These are phyloP conservation scores for Viridothelium virens DNA, from an alignment of 495 filamentous ascomycete genomes.

Conservation along the genomic window DNA sequence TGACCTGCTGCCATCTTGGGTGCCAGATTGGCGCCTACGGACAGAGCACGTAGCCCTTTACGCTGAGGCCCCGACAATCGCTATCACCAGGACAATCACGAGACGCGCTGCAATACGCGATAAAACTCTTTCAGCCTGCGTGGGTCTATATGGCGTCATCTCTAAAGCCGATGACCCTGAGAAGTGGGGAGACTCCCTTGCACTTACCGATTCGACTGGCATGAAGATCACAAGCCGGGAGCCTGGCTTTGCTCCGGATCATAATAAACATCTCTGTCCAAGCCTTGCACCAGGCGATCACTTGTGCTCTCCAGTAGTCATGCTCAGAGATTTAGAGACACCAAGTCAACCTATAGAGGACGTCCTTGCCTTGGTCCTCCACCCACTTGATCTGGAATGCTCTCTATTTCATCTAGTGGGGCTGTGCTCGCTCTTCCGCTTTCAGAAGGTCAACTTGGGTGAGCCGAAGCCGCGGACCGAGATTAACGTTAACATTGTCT, in stretches of 20 bases:
- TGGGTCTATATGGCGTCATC: neutral
- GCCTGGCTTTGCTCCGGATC: neutral
- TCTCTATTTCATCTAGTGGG: neutral
- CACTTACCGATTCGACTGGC: neutral
- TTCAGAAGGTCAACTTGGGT: neutral
- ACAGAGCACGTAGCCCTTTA: neutral
- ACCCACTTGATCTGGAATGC: neutral
- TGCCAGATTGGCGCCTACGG: neutral
- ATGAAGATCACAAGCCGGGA: neutral
- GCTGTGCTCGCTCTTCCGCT: slow-evolving; percentile 4
- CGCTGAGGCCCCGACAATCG: neutral
- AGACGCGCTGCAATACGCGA: neutral
- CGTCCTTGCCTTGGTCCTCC: slow-evolving; percentile 5
- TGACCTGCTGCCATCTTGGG: neutral
- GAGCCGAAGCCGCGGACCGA: slow-evolving; percentile 3
- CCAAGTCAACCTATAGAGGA: neutral
- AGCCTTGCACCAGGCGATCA: neutral
- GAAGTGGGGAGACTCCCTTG: neutral
- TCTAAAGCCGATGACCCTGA: neutral
- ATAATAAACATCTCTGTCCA: neutral
- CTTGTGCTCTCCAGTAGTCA: neutral
- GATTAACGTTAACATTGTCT: neutral
- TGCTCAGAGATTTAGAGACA: neutral
- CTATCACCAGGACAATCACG: neutral
- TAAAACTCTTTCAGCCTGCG: neutral